Conservation (phyloP, 2,329 filamentous ascomycete species). For the Phyllosticta paracitricarpa region DNA sequence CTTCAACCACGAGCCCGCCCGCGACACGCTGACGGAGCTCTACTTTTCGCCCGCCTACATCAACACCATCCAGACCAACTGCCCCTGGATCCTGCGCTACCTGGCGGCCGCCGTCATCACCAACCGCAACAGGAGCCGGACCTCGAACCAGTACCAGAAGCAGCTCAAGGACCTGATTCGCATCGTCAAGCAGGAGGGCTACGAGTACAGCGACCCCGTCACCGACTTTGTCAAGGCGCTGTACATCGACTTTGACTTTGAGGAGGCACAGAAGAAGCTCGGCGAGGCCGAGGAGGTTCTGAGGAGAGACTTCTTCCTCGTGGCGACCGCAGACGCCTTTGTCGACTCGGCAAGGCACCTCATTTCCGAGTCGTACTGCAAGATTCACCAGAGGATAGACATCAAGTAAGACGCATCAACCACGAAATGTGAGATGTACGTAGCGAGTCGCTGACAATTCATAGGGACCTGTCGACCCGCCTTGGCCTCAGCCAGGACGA, state of each 20-base stretch:
- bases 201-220: conserved; percentile 94
- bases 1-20: conserved; percentile 91
- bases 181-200: conserved; percentile 91
- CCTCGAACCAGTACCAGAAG: conserved; percentile 91
- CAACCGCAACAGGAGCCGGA: conserved; percentile 60
- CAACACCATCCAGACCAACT: conserved; percentile 98
- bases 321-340: conserved; percentile 73
- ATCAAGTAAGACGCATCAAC: conserved; percentile 55
- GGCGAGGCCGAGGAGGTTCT: conserved; percentile 82
- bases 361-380: conserved; percentile 99
- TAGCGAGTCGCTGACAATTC: neutral
- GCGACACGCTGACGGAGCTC: conserved; percentile 85
- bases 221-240: conserved; percentile 95
- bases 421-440: neutral
- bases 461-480: conserved; percentile 74
- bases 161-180: conserved; percentile 96
- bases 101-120: conserved; percentile 91
- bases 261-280: conserved; percentile 87
- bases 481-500: conserved; percentile 88
- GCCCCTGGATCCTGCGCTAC: conserved; percentile 94
- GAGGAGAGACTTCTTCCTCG: conserved; percentile 90
- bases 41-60: conserved; percentile 97
- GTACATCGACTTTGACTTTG: conserved; percentile 94
- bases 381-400: conserved; percentile 97
- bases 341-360: conserved; percentile 91